A percentile compares a stretch with the other conserved stretches of the same genome.
Conservation (phyloP, 2,329 filamentous ascomycete genomes). For the Aspergillus phoenicis region DNA sequence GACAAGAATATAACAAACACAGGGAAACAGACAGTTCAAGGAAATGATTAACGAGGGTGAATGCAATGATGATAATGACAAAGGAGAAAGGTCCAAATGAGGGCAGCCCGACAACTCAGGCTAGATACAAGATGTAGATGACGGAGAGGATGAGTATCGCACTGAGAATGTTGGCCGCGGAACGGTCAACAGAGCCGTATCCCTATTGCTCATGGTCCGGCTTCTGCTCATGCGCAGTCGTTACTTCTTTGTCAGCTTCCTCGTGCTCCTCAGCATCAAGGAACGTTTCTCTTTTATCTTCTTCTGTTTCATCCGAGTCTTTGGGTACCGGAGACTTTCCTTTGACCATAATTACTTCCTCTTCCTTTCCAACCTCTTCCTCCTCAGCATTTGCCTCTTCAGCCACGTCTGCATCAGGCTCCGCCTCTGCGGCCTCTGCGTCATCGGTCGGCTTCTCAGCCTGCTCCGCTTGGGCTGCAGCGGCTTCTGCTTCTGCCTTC, state of each 20-base stretch:
- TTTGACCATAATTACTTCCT: slow-evolving; percentile 8
- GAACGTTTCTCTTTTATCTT: background rate
- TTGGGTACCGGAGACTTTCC: slow-evolving; percentile 13
- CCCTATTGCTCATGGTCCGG: slow-evolving; percentile 5
- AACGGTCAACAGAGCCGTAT: slow-evolving; percentile 3
- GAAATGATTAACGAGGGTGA: background rate
- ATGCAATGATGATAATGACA: background rate
- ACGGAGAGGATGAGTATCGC: slow-evolving; percentile 6
- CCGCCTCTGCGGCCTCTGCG: slow-evolving; percentile 12
- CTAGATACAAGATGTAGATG: slow-evolving; percentile 1
- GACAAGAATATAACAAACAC: slow-evolving; percentile 2
- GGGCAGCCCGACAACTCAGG: slow-evolving; percentile 1
- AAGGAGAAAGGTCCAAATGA: slow-evolving; percentile 5
- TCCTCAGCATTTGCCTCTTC: slow-evolving; percentile 2
- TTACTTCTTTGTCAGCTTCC: background rate
- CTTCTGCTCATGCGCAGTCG: background rate
- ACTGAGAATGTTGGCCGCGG: slow-evolving; percentile 6
- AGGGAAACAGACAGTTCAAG: background rate
- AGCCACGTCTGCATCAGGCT: background rate
- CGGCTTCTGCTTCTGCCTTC: slow-evolving; percentile 35
- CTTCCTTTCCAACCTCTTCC: slow-evolving; percentile 14
- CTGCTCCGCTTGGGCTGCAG: slow-evolving; percentile 24
- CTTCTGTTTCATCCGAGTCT: slow-evolving; percentile 10
- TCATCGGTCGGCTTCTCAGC: slow-evolving; percentile 14
- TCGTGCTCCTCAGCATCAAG: slow-evolving; percentile 12